phyloP scores from a whole-genome alignment of 306 rosid species.

The Sphenostylis stenocarpa region DNA sequence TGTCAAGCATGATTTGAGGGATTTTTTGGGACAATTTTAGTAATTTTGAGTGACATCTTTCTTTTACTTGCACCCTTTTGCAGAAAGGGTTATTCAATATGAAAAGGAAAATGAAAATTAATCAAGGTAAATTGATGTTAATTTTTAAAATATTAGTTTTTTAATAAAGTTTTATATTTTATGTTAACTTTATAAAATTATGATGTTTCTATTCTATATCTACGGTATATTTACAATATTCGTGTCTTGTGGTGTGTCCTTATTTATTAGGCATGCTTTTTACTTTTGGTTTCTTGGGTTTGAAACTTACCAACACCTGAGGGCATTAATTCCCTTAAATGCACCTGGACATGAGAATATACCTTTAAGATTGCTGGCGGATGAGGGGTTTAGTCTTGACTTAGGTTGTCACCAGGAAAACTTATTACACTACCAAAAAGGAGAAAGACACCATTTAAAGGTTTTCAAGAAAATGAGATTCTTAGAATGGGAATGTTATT shows the following conservation, averaged over 20 bases:
- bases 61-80: neutral
- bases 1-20: neutral
- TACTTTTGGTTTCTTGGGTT: neutral
- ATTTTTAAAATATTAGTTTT: neutral
- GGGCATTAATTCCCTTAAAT: neutral
- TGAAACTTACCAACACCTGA: neutral
- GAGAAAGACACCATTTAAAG: neutral
- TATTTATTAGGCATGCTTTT: neutral
- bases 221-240: neutral
- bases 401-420: neutral
- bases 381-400: neutral
- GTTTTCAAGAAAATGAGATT: neutral
- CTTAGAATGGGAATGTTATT: neutral
- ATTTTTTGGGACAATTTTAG: no score
- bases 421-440: neutral
- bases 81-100: neutral
- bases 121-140: neutral
- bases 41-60: neutral
- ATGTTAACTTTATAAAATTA: neutral
- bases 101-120: neutral
- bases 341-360: neutral
- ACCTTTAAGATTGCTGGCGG: neutral
- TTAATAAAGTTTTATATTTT: neutral
- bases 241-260: neutral
- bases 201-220: neutral